Evolutionary conservation across 2,329 filamentous ascomycete genomes (phyloP), one percentile per base, ranked within the genome.

Genomic region (Neobulgaria alba): DNA sequence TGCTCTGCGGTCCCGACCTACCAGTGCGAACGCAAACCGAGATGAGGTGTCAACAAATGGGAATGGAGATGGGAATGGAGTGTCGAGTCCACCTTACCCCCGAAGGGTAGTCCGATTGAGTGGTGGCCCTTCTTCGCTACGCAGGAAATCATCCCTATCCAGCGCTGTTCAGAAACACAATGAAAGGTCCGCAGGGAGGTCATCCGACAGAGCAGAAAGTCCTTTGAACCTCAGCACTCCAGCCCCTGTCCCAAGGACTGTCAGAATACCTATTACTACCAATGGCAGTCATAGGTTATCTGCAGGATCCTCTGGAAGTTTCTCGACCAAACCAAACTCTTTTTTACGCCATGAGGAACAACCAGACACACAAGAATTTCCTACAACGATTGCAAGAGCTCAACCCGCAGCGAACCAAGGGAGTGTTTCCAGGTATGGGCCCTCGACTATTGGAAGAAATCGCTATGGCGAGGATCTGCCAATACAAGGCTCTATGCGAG

Each of bases 401-500:
- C 62, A 68, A 15, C 58, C 66, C 17, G 64, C 68, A 34, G 54
- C 64, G 15, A 67, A 65, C 46, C 65, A 71, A 34, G 70, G 70
- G 29, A 78, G 72, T 52, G 67, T 70, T 39, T 72, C 72, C 36
- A 67, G 72, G 55, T 67, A 72, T 42, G 55, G 50, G 46, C 58
- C 66, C 29, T 67, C 73, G 3, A 73, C 72, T 2, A 63, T 67
- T 32, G 66, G 67, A 26, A 67, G 69, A 36, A 67, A 62, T 12
- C 67, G 71, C 26, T 68, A 71, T 36, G 77, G 77, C 2, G 82
- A 88, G 17, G 79, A 83, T 23, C 63, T 66, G 23, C 79, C 75
- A 10, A 65, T 77, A 2, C 83, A 85, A 45, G 80, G 81, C 52
- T 87, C 85, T 0, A 76, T 88, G 69, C 75, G 86, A 4, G 69